Evolutionary conservation across 345 rosid genomes (phyloP).

Genomic region (Salix udensis): DNA sequence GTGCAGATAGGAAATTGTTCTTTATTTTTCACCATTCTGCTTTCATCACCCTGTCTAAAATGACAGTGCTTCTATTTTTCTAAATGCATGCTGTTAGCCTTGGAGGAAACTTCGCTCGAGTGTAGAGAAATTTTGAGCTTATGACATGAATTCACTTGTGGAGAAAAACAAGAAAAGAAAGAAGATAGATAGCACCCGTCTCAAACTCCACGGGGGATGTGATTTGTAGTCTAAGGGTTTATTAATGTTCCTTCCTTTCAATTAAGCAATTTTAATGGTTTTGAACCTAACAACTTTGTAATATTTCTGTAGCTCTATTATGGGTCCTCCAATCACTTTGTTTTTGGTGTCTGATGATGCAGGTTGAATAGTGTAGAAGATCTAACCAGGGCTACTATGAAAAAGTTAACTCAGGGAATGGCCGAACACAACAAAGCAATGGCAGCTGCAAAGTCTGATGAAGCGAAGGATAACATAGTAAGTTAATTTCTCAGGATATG

Average conservation of each 20-base stretch:
- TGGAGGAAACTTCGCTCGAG: not conserved
- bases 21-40: not conserved
- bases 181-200: not conserved
- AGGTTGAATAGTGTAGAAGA: slow-evolving; percentile 84
- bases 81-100: not conserved
- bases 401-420: slow-evolving; percentile 90
- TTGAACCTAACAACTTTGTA: not conserved
- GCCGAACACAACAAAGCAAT: slow-evolving; percentile 90
- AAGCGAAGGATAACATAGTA: slow-evolving; percentile 73
- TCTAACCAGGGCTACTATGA: slow-evolving; percentile 84
- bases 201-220: not conserved
- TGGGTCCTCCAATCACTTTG: not conserved
- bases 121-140: not conserved
- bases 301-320: not conserved
- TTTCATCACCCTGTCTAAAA: not conserved
- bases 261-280: not conserved
- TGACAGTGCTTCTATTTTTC: not conserved
- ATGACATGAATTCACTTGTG: not conserved
- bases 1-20: not conserved
- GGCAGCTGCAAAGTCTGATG: slow-evolving; percentile 95
- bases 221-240: not conserved
- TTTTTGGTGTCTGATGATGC: slow-evolving; percentile 14
- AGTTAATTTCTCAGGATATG: slow-evolving; percentile 29
- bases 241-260: not conserved
- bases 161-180: not conserved